Percentiles rank a stretch among this genome's conserved stretches.
These are phyloP conservation scores for Leucaena leucocephala DNA, from an alignment of 306 rosid genomes.

Conservation along the genomic window DNA sequence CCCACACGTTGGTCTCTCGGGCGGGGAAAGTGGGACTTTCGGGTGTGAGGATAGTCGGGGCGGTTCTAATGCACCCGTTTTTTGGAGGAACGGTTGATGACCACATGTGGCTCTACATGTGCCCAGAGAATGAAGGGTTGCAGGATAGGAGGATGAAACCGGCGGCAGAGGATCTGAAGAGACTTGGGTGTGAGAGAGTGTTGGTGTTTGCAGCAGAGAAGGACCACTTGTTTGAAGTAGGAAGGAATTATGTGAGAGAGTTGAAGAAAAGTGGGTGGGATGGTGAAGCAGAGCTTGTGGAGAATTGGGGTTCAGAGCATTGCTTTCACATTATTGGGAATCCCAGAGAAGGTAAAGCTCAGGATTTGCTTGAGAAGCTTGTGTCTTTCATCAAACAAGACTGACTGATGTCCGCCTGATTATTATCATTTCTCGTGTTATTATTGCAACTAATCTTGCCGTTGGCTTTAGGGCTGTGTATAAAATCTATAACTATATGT, in stretches of 20 bases:
- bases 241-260: slow-evolving; percentile 38
- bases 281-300: slow-evolving; percentile 51
- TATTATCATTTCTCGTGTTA: too few relatives aligned
- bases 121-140: slow-evolving; percentile 39
- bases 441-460: neutral
- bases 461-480: too few relatives aligned
- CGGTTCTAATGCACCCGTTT: slow-evolving; percentile 50
- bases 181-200: slow-evolving; percentile 47
- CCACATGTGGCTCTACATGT: slow-evolving; percentile 57
- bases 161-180: slow-evolving; percentile 45
- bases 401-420: neutral
- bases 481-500: too few relatives aligned
- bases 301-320: slow-evolving; percentile 42
- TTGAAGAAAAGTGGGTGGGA: slow-evolving; percentile 58
- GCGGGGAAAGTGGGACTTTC: slow-evolving; percentile 17
- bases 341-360: slow-evolving; percentile 30
- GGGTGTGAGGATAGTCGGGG: slow-evolving; percentile 37
- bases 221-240: slow-evolving; percentile 43
- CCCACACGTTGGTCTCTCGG: neutral
- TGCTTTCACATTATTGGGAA: slow-evolving; percentile 42
- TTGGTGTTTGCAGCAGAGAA: slow-evolving; percentile 52
- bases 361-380: slow-evolving; percentile 37
- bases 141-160: slow-evolving; percentile 48
- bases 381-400: slow-evolving; percentile 37
- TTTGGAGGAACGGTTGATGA: slow-evolving; percentile 45